Evolutionary conservation across 202 grass and related monocot genomes (phyloP).

Genomic region (Alloteropsis angusta): DNA sequence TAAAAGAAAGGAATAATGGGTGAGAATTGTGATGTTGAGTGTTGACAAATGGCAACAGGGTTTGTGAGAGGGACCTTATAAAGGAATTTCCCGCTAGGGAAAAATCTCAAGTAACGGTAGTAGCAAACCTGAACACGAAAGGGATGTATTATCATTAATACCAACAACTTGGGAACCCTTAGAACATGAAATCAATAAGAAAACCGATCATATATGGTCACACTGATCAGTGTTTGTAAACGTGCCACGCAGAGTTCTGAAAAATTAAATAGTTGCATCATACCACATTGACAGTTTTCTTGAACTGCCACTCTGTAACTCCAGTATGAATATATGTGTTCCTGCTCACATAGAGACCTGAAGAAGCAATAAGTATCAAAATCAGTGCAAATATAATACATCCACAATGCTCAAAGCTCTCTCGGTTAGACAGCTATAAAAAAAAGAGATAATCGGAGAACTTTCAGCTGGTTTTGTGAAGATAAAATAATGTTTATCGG

Average conservation of each 20-base stretch:
- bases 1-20: slow-evolving; percentile 8
- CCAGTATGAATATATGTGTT: slow-evolving; percentile 97
- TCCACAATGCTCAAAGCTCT: background rate
- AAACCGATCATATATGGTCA: background rate
- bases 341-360: slow-evolving; percentile 94
- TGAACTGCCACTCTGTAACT: slow-evolving; percentile 84
- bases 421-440: slow-evolving; percentile 5
- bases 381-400: slow-evolving; percentile 4
- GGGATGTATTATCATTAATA: slow-evolving; percentile 2
- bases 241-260: background rate
- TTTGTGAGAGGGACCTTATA: slow-evolving; percentile 61
- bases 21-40: background rate
- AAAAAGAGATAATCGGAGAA: background rate
- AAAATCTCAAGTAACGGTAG: slow-evolving; percentile 92
- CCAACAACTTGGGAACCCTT: background rate
- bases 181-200: background rate
- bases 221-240: slow-evolving; percentile 1
- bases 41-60: background rate
- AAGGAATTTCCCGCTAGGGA: slow-evolving; percentile 76
- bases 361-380: slow-evolving; percentile 28
- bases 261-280: slow-evolving; percentile 15
- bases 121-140: slow-evolving; percentile 62
- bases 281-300: slow-evolving; percentile 98
- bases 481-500: background rate
- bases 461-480: background rate